A percentile compares a stretch with the other conserved stretches of the same genome.
phyloP scores from a whole-genome alignment of 129 eudicot genomes.

The Centella asiatica region DNA sequence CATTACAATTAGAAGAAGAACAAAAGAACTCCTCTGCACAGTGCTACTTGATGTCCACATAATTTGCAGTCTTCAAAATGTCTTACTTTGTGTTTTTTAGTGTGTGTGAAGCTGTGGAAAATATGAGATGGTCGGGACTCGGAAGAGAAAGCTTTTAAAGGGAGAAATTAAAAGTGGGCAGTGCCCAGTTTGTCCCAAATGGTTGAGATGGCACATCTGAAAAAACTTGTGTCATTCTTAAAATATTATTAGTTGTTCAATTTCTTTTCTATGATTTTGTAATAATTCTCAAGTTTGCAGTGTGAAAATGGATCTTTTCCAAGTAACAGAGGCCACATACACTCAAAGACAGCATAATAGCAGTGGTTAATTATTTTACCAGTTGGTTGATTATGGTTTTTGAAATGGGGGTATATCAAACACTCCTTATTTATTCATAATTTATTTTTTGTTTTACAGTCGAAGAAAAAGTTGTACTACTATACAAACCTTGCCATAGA shows the following conservation, averaged over 20 bases:
- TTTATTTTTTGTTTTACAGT: too few species aligned
- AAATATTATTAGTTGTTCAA: not conserved
- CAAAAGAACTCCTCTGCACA: not conserved
- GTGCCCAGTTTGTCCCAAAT: not conserved
- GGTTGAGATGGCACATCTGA: slow-evolving; percentile 14
- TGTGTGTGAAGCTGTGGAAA: not conserved
- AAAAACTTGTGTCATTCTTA: not conserved
- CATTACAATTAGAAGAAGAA: slow-evolving; percentile 9
- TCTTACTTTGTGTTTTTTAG: not conserved
- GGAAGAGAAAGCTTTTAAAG: slow-evolving; percentile 14
- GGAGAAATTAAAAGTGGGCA: not conserved
- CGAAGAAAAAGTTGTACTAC: too few species aligned
- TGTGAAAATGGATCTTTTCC: not conserved
- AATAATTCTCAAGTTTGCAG: not conserved
- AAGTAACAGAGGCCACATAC: not conserved
- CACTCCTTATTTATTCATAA: too few species aligned
- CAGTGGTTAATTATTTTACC: too few species aligned
- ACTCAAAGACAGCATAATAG: too few species aligned
- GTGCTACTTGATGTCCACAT: slow-evolving; percentile 23
- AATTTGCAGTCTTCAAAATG: not conserved
- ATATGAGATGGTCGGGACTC: not conserved
- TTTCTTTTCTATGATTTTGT: not conserved
- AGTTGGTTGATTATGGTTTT: too few species aligned
- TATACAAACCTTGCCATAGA: too few species aligned
- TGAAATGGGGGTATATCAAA: too few species aligned